A percentile compares a stretch with the other conserved stretches of the same genome.
Conservation (phyloP, 257 asterid species). For the Verbascum thapsus region DNA sequence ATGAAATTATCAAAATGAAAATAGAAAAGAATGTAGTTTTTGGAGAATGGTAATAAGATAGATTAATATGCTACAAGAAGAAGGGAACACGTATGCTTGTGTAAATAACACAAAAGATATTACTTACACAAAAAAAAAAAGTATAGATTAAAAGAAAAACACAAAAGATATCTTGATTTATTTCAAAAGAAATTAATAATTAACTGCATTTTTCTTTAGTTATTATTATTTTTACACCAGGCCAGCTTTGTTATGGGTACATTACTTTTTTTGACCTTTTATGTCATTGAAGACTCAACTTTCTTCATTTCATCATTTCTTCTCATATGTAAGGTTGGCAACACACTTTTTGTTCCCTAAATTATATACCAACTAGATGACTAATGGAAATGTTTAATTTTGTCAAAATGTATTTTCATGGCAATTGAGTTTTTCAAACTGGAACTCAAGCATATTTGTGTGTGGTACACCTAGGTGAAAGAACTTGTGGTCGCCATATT, state of each 20-base stretch:
- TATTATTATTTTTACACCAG: neutral
- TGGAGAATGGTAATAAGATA: neutral
- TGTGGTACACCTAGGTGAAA: no score
- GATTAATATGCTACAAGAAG: no score
- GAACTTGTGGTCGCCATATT: no score
- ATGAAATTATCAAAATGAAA: no score
- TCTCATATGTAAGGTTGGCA: neutral
- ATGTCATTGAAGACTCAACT: neutral
- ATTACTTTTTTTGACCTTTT: neutral
- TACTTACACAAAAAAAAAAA: no score
- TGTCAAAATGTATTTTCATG: no score
- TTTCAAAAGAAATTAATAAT: neutral
- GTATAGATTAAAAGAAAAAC: no score
- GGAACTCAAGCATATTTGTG: no score
- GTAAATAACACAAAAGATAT: slow-evolving; percentile 5
- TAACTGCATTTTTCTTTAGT: no score
- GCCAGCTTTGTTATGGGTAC: slow-evolving; percentile 4
- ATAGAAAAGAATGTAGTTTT: neutral
- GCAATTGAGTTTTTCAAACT: no score
- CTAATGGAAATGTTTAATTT: neutral
- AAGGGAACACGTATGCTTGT: neutral
- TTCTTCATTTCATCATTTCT: neutral
- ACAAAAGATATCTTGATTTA: neutral
- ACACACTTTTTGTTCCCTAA: slow-evolving; percentile 10
- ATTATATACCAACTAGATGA: neutral